phyloP scores from a whole-genome alignment of 1,139 yeast species.

The Candida pseudocylindracea region DNA sequence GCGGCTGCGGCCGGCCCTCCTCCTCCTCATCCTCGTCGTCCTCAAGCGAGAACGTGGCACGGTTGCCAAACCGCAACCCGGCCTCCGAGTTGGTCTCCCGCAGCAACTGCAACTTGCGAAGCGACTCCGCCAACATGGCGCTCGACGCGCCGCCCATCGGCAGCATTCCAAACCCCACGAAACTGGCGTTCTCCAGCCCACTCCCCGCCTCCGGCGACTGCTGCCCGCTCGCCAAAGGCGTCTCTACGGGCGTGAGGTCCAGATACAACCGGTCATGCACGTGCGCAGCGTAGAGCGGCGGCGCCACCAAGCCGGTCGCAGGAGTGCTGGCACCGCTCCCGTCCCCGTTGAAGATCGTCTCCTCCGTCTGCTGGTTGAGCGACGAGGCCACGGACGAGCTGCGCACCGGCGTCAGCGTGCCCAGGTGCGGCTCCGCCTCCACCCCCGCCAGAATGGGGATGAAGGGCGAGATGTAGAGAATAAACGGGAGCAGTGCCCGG shows the following conservation, averaged over 20 bases:
- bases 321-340: neutral
- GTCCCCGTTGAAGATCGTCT: neutral
- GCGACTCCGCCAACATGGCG: constrained; percentile 2
- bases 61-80: no score
- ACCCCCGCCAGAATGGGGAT: constrained; percentile 40
- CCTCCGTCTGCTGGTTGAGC: neutral
- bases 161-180: constrained; percentile 28
- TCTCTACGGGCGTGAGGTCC: constrained; percentile 35
- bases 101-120: constrained; percentile 18
- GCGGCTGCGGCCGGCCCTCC: no score
- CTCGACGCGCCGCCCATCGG: constrained; percentile 9
- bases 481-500: constrained; percentile 52
- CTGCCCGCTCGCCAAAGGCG: constrained; percentile 31
- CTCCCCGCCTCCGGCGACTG: constrained; percentile 19
- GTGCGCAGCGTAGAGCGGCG: constrained; percentile 75
- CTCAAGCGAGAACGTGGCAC: no score
- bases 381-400: no score
- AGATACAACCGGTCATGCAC: constrained; percentile 72
- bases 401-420: neutral
- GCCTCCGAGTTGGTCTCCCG: constrained; percentile 9
- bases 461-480: constrained; percentile 58
- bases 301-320: constrained; percentile 38
- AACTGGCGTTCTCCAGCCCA: constrained; percentile 24
- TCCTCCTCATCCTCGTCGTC: no score
- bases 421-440: constrained; percentile 1